Base-by-base conservation (phyloP, 495 filamentous ascomycete species). In the Articulospora tetracladia region DNA sequence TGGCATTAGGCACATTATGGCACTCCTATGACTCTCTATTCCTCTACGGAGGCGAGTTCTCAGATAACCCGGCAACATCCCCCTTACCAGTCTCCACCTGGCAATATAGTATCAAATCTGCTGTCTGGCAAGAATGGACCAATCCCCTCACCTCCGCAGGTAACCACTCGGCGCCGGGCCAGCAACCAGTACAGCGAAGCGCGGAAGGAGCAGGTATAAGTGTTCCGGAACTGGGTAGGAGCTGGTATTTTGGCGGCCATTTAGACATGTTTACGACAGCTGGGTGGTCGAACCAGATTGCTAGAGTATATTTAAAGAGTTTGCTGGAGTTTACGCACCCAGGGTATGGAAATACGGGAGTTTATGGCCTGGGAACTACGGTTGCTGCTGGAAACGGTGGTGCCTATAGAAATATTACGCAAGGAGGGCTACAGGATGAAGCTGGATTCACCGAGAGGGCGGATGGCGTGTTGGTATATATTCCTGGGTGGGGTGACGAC, bases 171-270 rank as follows among this genome's bases (percentile, higher is more conserved):
- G 78, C 77, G 23, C 70, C 66, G 1, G 84, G 73, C 25, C 77
- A 75, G 27, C 69, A 76, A 12, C 74, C 77, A 1, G 72, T 89
- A 2, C 80, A 90, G 61, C 74, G 87, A 25, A 74, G 86, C 0
- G 88, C 86, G 19, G 88, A 92, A 67, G 88, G 88, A 26, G 85
- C 89, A 15, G 87, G 87, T 1, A 66, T 88, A 19, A 88, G 81
- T 52, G 81, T 91, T 10, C 79, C 86, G 17, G 81, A 86, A 28
- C 68, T 90, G 8, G 88, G 86, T 0, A 60, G 85, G 53, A 86
- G 86, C 12, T 92, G 80, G 76, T 91, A 89, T 68, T 92, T 92
- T 70, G 88, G 87, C 26, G 88, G 88, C 0, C 89, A 91, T 69
- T 70, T 87, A 17, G 88, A 92, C 68, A 70, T 72, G 53, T 80